phyloP scores from a whole-genome alignment of 2,329 filamentous ascomycete genomes.

The Cytospora chrysosperma region DNA sequence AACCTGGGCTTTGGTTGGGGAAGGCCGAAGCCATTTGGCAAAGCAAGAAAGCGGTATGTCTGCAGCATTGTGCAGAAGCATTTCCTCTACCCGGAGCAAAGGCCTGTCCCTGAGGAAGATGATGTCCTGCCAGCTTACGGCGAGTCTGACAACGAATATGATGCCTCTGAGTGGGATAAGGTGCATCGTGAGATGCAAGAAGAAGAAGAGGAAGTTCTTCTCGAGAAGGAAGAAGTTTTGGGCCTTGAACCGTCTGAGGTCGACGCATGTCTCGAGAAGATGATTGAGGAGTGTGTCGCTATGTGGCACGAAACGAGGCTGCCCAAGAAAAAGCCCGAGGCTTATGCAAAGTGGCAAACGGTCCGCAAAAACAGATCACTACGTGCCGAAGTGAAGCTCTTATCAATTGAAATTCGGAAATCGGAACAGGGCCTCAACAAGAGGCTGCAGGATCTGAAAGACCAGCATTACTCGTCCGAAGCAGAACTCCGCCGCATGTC shows the following conservation, averaged over 20 bases:
- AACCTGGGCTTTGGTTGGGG: conserved; percentile 31
- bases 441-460: conserved; percentile 51
- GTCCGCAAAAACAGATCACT: conserved; percentile 47
- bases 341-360: conserved; percentile 60
- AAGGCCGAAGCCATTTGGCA: conserved; percentile 34
- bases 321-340: conserved; percentile 54
- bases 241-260: conserved; percentile 47
- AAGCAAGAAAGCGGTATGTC: conserved; percentile 46
- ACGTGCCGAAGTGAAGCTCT: conserved; percentile 42
- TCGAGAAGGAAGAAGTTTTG: conserved; percentile 23
- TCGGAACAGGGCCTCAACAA: conserved; percentile 55
- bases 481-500: conserved; percentile 51
- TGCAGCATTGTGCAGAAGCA: conserved; percentile 41
- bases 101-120: conserved; percentile 31
- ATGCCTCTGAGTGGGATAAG: conserved; percentile 36
- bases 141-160: conserved; percentile 50
- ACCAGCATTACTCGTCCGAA: conserved; percentile 51
- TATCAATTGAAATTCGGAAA: conserved; percentile 42
- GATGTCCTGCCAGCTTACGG: conserved; percentile 51
- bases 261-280: conserved; percentile 51
- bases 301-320: conserved; percentile 61
- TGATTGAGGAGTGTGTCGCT: conserved; percentile 48
- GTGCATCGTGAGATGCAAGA: conserved; percentile 57
- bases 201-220: conserved; percentile 43
- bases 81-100: conserved; percentile 30